These are phyloP conservation scores for Lippia alba DNA, from an alignment of 305 asterid genomes.

Conservation along the genomic window DNA sequence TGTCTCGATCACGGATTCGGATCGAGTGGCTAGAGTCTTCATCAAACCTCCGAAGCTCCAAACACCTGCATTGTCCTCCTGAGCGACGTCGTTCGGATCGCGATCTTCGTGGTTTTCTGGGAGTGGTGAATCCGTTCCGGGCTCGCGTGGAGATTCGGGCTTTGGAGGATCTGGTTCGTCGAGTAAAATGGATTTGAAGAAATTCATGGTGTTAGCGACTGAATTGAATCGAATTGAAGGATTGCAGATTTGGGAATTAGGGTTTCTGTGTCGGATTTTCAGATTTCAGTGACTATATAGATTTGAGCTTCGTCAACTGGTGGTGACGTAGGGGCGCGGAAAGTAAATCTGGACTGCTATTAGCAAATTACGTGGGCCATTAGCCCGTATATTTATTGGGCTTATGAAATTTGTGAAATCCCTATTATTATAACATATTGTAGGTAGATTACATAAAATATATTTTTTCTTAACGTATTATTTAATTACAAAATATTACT, in stretches of 20 bases:
- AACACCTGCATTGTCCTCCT: conserved; percentile 36
- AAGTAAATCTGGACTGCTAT: not conserved
- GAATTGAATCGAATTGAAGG: conserved; percentile 12
- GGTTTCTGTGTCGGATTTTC: conserved; percentile 7
- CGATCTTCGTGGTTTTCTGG: conserved; percentile 28
- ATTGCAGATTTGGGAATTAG: not conserved
- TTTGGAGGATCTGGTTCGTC: conserved; percentile 68
- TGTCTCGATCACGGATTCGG: conserved; percentile 85
- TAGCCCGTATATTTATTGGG: not conserved
- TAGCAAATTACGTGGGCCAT: not conserved
- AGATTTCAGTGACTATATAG: not conserved
- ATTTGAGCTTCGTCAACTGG: not conserved
- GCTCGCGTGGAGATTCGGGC: conserved; percentile 38
- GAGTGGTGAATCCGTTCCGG: conserved; percentile 37
- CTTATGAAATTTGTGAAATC: too few species aligned
- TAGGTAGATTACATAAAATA: too few species aligned
- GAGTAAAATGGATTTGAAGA: conserved; percentile 77
- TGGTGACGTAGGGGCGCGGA: not conserved
- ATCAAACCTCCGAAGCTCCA: conserved; percentile 86
- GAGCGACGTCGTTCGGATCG: conserved; percentile 26
- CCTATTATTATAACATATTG: too few species aligned
- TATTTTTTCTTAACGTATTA: too few species aligned
- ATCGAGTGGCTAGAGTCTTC: conserved; percentile 64
- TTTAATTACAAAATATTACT: too few species aligned
- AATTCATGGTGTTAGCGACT: conserved; percentile 55